Base-by-base conservation (phyloP, 2,329 filamentous ascomycete genomes). In the Pseudogymnoascus sp. region DNA sequence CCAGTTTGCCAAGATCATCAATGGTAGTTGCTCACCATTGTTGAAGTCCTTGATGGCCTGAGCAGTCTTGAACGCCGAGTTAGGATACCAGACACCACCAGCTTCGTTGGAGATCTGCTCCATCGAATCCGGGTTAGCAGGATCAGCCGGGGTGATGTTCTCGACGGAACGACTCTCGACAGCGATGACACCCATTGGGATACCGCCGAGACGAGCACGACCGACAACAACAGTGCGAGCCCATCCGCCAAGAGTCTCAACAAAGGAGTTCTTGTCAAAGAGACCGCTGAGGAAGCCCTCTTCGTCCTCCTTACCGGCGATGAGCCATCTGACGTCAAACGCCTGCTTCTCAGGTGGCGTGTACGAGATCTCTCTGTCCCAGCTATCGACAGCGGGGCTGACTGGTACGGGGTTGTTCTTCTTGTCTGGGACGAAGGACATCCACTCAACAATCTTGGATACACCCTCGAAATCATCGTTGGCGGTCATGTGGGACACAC, bases 1-100 rank as follows among this genome's bases (percentile, higher is more conserved):
- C 94, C 94, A 99, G 83, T 99, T 99, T 77, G 94, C 94, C 66
- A 99, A 86, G 73, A 99, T 99, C 91, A 99, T 97, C 67, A 99
- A 80, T 62, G 94, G 94, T 72, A 99, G 82, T 79, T 99, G 94
- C 79, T 99, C 94, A 74, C 94, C 94, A 67, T 96, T 86, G 85
- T 99, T 99, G 85, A 99, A 99, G 80, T 99, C 94, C 71, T 89
- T 91, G 79, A 99, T 96, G 61, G 94, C 94, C 77, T 99, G 94
- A 2, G 94, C 94, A 64, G 94, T 99, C 89, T 99, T 99, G 87
- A 93, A 99, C 22, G 94, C 94, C 9, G 93, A 97, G 84, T 99
- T 99, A 73, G 94, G 94, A 79, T 97, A 99, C 94, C 94, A 99
- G 28, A 99, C 94, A 79, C 95, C 94, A 80, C 94, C 94, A 66